Evolutionary conservation across 495 filamentous ascomycete species (phyloP), one percentile per base, ranked within the genome.

Genomic region (Penicillium alfredii): DNA sequence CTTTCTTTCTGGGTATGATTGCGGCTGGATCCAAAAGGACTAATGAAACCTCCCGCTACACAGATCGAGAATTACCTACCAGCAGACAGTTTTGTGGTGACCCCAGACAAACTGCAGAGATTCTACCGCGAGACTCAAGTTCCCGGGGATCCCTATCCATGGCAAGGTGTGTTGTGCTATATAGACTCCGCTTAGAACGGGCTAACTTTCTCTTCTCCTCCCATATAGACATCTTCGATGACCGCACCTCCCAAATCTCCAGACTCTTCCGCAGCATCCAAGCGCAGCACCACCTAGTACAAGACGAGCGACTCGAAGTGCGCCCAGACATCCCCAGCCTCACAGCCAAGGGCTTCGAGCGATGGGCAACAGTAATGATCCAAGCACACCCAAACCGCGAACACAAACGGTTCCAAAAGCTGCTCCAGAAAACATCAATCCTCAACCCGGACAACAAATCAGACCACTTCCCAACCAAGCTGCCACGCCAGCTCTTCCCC

Each of bases 211-310:
- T 56, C 19, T 51, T 38, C 35, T 18, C 4, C 10, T 8, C 12
- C 6, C n/a, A 14, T 25, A 0, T 38, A 75, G 71, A 66, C 38
- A 69, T 76, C 3, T 76, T 75, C 23, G 68, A 73, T 38, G 73
- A 74, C 41, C 63, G 55, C 35, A 73, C 57, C 36, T 74, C 57
- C 23, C 79, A 66, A 16, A 72, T 89, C 12, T 84, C 80, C 2
- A 76, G 76, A 19, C 64, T 95, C 35, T 94, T 86, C 55, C 73
- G 79, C 29, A 81, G 83, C 23, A 67, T 94, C 9, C 72, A 73
- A 14, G 88, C 82, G 45, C 73, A 90, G 47, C 87, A 94, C 51
- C 84, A 89, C 58, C 73, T 94, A 8, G 74, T 94, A 1, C 89
- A 88, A 43, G 61, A 70, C 14, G 65, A 72, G 19, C 47, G 71